These are phyloP conservation scores for Didymella exigua DNA, from an alignment of 2,329 filamentous ascomycete species.

Conservation along the genomic window DNA sequence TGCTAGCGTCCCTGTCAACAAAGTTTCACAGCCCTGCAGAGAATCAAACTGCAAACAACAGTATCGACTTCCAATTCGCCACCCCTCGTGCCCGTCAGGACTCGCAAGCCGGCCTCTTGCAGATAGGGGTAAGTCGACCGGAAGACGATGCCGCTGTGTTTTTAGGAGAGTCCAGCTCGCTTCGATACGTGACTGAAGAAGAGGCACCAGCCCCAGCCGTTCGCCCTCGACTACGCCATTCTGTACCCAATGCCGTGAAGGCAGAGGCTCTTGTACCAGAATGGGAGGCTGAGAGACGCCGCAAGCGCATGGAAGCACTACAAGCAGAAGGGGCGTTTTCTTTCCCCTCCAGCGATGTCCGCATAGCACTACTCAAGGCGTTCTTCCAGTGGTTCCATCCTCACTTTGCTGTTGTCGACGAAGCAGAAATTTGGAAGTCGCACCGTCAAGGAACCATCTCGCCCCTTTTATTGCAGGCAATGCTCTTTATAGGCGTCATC, in stretches of 20 bases:
- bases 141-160: constrained; percentile 44
- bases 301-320: constrained; percentile 45
- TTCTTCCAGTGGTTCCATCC: constrained; percentile 65
- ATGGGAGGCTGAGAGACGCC: constrained; percentile 44
- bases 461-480: constrained; percentile 58
- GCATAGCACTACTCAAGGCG: constrained; percentile 54
- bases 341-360: constrained; percentile 53
- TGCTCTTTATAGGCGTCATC: constrained; percentile 62
- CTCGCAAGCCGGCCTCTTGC: constrained; percentile 10
- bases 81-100: constrained; percentile 21
- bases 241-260: constrained; percentile 42
- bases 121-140: constrained; percentile 27
- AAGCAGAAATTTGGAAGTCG: constrained; percentile 50
- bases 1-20: constrained; percentile 36
- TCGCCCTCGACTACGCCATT: constrained; percentile 36
- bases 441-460: constrained; percentile 54
- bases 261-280: constrained; percentile 47
- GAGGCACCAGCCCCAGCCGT: constrained; percentile 31
- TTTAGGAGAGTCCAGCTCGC: constrained; percentile 56
- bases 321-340: constrained; percentile 52
- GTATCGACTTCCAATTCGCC: constrained; percentile 21
- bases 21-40: constrained; percentile 33
- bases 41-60: constrained; percentile 13
- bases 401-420: constrained; percentile 61
- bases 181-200: constrained; percentile 55